These are phyloP conservation scores for Fusarium falciforme DNA, from an alignment of 2,329 filamentous ascomycete species.

Conservation along the genomic window DNA sequence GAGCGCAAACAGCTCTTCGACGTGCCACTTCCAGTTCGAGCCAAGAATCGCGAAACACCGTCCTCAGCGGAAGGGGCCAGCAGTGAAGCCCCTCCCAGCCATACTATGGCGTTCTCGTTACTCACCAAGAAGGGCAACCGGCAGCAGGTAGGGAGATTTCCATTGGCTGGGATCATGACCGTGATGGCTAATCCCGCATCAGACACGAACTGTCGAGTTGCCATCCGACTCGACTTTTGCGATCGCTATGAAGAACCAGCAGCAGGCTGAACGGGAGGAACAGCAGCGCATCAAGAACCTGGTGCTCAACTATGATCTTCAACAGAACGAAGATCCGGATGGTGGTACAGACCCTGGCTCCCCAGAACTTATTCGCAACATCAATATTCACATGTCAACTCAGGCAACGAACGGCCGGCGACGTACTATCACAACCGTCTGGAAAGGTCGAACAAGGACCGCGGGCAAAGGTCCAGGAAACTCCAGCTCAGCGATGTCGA, in stretches of 20 bases:
- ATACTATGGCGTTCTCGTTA: constrained; percentile 95
- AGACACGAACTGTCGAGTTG: constrained; percentile 92
- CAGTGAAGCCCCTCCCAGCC: constrained; percentile 38
- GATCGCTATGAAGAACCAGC: constrained; percentile 94
- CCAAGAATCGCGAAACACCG: constrained; percentile 71
- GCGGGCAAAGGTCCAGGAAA: constrained; percentile 86
- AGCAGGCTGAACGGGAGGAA: constrained; percentile 94
- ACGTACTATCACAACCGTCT: constrained; percentile 65
- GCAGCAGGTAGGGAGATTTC: constrained; percentile 76
- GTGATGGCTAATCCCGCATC: constrained; percentile 22
- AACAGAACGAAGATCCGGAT: constrained; percentile 83
- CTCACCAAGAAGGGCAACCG: constrained; percentile 96
- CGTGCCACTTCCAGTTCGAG: constrained; percentile 92
- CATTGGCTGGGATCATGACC: background rate
- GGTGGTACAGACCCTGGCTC: constrained; percentile 62
- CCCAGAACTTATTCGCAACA: constrained; percentile 28
- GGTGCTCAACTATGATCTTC: constrained; percentile 94
- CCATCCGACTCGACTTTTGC: constrained; percentile 94
- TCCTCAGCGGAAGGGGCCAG: constrained; percentile 43
- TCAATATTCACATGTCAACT: constrained; percentile 62
- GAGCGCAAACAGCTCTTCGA: constrained; percentile 96
- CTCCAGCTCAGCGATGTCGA: constrained; percentile 97
- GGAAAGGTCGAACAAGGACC: constrained; percentile 69
- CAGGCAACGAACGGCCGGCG: constrained; percentile 62
- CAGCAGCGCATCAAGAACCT: constrained; percentile 98